phyloP scores from a whole-genome alignment of 495 filamentous ascomycete species.

The Annulohypoxylon stygium region DNA sequence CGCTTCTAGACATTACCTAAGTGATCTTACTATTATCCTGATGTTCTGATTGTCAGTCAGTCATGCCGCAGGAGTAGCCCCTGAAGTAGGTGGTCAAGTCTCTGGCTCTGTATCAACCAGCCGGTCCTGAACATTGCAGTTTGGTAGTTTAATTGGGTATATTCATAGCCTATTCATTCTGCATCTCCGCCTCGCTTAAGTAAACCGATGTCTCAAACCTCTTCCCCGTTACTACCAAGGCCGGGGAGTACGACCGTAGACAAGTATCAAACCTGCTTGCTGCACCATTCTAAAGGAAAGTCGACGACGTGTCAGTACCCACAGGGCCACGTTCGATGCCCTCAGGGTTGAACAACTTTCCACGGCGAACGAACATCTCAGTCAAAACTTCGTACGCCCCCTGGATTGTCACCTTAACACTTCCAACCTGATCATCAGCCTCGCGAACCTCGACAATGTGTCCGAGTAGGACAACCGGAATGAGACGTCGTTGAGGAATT shows the following conservation, averaged over 20 bases:
- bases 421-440: neutral
- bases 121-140: neutral
- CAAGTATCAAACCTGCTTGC: neutral
- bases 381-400: conserved; percentile 18
- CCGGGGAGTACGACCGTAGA: neutral
- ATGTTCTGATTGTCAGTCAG: neutral
- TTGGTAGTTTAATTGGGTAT: neutral
- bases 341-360: neutral
- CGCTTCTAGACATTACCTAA: neutral
- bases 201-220: neutral
- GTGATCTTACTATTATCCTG: neutral
- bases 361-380: conserved; percentile 9
- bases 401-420: conserved; percentile 17
- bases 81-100: neutral
- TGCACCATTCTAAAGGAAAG: neutral
- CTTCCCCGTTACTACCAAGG: neutral
- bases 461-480: conserved; percentile 9
- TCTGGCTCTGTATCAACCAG: neutral
- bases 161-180: neutral
- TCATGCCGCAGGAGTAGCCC: neutral
- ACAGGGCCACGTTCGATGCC: neutral
- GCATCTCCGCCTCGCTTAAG: neutral
- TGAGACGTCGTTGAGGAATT: too few species aligned
- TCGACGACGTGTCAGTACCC: neutral
- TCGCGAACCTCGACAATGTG: conserved; percentile 24